Percentiles rank a stretch among this genome's conserved stretches.
Evolutionary conservation across 2,329 filamentous ascomycete genomes (phyloP).

Genomic region (Colletotrichum sp.): DNA sequence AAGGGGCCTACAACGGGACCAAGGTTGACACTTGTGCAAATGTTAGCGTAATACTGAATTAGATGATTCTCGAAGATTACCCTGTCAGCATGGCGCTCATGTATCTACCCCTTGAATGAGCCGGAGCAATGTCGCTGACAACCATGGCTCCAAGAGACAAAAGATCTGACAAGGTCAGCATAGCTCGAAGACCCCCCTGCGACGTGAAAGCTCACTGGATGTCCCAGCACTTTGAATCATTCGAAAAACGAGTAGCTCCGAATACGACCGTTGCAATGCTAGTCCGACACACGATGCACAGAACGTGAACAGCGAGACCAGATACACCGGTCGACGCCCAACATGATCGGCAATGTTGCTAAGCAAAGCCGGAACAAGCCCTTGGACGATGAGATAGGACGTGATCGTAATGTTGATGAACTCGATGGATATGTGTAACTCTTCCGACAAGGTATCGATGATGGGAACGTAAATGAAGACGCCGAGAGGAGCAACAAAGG

Average conservation of each 20-base stretch:
- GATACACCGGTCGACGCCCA: neutral
- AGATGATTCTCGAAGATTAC: neutral
- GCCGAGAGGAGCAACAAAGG: slow-evolving; percentile 19
- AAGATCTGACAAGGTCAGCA: neutral
- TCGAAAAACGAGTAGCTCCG: neutral
- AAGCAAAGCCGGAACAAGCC: slow-evolving; percentile 43
- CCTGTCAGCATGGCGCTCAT: neutral
- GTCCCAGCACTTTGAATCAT: neutral
- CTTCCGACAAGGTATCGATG: slow-evolving; percentile 24
- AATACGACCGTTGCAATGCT: neutral
- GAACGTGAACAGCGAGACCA: neutral
- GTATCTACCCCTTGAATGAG: neutral
- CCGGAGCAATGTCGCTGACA: neutral
- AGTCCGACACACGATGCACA: neutral
- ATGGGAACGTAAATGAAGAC: slow-evolving; percentile 31
- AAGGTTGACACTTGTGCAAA: neutral
- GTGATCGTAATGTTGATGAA: slow-evolving; percentile 41
- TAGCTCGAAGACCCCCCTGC: neutral
- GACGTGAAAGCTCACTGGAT: neutral
- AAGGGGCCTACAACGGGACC: neutral
- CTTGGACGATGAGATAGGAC: slow-evolving; percentile 47
- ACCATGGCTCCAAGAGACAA: neutral
- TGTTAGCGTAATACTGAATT: neutral
- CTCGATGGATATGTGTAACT: slow-evolving; percentile 24
- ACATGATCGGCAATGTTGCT: slow-evolving; percentile 42